Percentiles rank a stretch among this genome's conserved stretches.
Conservation (phyloP, 345 rosid species). For the Brassica incana region DNA sequence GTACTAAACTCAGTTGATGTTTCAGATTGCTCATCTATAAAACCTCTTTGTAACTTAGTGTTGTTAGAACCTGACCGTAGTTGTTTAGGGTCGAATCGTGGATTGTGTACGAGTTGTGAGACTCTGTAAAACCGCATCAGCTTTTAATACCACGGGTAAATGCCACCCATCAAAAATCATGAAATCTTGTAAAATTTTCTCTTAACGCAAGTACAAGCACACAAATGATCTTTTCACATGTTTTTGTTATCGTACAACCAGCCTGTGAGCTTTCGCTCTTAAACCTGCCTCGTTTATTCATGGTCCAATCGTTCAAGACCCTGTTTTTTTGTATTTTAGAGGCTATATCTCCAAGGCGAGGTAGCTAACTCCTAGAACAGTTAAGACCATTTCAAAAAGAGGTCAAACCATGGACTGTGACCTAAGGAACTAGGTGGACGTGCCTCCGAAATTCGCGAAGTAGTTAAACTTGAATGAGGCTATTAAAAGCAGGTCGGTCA, state of each 20-base stretch:
- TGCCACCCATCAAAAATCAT: not conserved
- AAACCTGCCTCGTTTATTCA: not conserved
- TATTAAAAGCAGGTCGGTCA: too few species aligned
- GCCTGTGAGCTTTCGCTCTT: not conserved
- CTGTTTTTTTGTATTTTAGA: not conserved
- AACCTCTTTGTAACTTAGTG: not conserved
- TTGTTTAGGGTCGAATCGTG: not conserved
- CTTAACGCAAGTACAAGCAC: not conserved
- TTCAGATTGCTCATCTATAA: not conserved
- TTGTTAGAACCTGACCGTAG: not conserved
- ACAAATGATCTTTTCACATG: not conserved
- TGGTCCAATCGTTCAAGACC: not conserved
- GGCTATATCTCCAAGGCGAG: not conserved
- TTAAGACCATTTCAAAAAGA: not conserved
- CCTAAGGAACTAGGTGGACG: not conserved
- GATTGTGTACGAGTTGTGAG: not conserved
- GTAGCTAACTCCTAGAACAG: not conserved
- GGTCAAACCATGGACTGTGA: not conserved
- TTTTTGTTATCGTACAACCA: not conserved
- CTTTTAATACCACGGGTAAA: not conserved
- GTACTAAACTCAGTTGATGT: constrained; percentile 10
- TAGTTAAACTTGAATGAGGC: too few species aligned
- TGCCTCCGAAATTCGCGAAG: not conserved
- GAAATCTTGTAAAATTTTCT: not conserved
- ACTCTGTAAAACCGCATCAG: not conserved